These are phyloP conservation scores for Pythium coloratum DNA, from an alignment of 352 stramenopile species.

Conservation along the genomic window DNA sequence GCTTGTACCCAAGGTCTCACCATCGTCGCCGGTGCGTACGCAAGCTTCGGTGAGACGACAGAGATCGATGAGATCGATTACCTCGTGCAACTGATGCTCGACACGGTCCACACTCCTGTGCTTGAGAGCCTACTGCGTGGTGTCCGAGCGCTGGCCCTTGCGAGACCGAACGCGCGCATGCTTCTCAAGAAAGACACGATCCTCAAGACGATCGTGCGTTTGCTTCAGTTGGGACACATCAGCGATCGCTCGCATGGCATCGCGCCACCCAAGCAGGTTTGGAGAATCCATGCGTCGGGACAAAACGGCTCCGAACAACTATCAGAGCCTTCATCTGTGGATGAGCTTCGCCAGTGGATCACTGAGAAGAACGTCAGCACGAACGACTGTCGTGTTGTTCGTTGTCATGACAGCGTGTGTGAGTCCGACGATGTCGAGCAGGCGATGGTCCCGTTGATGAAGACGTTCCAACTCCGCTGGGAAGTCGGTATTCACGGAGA, in stretches of 20 bases:
- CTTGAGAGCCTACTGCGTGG: conserved; percentile 57
- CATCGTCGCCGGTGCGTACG: conserved; percentile 60
- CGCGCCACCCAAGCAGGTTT: conserved; percentile 16
- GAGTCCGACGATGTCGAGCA: neutral
- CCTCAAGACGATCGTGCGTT: conserved; percentile 51
- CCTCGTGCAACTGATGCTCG: conserved; percentile 55
- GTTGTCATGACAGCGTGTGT: conserved; percentile 19
- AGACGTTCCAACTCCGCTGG: conserved; percentile 80
- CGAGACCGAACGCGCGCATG: conserved; percentile 49
- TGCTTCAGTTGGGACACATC: conserved; percentile 69
- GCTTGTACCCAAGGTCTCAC: conserved; percentile 62
- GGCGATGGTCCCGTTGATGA: conserved; percentile 33
- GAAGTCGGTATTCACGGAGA: conserved; percentile 60
- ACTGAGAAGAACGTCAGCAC: neutral
- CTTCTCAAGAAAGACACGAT: conserved; percentile 44
- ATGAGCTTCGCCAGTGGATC: conserved; percentile 51
- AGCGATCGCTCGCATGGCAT: conserved; percentile 27
- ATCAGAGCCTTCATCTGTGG: conserved; percentile 40
- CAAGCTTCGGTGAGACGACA: conserved; percentile 32
- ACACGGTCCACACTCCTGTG: conserved; percentile 62
- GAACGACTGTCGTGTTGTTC: conserved; percentile 10
- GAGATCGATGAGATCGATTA: conserved; percentile 77
- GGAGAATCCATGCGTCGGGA: conserved; percentile 3
- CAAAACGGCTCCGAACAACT: neutral
- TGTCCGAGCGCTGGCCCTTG: conserved; percentile 54